These are phyloP conservation scores for Nicotiana noctiflora DNA, from an alignment of 257 asterid species.

Conservation along the genomic window DNA sequence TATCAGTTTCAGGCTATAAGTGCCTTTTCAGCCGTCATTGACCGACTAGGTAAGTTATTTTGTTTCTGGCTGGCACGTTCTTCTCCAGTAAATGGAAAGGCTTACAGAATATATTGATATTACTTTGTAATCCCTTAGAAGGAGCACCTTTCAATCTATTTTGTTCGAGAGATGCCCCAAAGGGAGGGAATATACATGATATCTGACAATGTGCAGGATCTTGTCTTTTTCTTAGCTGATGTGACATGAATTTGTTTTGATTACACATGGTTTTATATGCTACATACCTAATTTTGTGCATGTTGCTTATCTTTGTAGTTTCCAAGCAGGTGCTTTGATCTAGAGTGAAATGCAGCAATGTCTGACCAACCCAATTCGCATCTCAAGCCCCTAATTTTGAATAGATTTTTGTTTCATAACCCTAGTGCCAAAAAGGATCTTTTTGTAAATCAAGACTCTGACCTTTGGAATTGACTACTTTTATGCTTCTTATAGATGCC, in stretches of 20 bases:
- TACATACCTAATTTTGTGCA: not conserved
- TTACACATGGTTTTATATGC: not conserved
- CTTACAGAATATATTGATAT: not conserved
- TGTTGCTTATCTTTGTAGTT: not conserved
- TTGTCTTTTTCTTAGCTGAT: not conserved
- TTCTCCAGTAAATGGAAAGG: not conserved
- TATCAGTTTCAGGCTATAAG: conserved; percentile 88
- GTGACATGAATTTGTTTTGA: not conserved
- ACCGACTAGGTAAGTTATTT: conserved; percentile 59
- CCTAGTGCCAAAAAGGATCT: not conserved
- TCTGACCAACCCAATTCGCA: not conserved
- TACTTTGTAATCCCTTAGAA: not conserved
- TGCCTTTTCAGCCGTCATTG: conserved; percentile 91
- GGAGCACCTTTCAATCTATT: not conserved
- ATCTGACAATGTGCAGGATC: not conserved
- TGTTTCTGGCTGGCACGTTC: not conserved
- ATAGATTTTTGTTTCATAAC: not conserved
- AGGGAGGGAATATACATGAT: conserved; percentile 1
- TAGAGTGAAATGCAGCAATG: not conserved
- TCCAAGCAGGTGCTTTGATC: not conserved
- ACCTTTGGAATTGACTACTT: not conserved
- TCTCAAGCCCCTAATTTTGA: not conserved
- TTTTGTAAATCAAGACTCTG: not conserved
- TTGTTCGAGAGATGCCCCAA: not conserved
- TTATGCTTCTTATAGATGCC: not conserved